Conservation (phyloP, 2,329 filamentous ascomycete genomes). For the Aspergillus proliferans region DNA sequence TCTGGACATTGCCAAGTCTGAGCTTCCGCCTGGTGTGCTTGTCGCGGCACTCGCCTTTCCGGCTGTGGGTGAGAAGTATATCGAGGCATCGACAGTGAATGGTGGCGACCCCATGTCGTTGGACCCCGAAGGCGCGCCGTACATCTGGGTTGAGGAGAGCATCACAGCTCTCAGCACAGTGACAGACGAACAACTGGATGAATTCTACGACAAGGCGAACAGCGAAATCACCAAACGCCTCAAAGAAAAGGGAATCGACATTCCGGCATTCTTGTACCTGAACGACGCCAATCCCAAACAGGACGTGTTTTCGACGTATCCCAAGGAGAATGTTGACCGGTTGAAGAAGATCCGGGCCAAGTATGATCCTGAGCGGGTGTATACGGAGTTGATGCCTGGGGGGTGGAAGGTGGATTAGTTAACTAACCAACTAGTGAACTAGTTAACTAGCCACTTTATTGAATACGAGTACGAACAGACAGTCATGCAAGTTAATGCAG, state of each 20-base stretch:
- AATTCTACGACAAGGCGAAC: conserved; percentile 3
- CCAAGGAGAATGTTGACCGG: conserved; percentile 26
- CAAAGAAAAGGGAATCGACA: neutral
- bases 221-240: neutral
- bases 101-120: conserved; percentile 2
- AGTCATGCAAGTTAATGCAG: no score
- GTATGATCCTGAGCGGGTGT: conserved; percentile 30
- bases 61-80: conserved; percentile 2
- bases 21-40: neutral
- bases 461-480: no score
- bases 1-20: neutral
- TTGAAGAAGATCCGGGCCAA: conserved; percentile 23
- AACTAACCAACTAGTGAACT: no score
- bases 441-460: neutral
- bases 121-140: conserved; percentile 2
- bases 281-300: conserved; percentile 35
- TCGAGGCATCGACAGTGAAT: conserved; percentile 2
- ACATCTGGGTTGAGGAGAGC: conserved; percentile 6
- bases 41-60: neutral
- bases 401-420: conserved; percentile 15
- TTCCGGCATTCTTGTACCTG: conserved; percentile 23
- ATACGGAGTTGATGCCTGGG: conserved; percentile 30
- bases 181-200: conserved; percentile 3
- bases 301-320: conserved; percentile 29
- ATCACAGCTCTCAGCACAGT: neutral